phyloP scores from a whole-genome alignment of 176 grass and related monocot species.

The Aegilops sharonensis region DNA sequence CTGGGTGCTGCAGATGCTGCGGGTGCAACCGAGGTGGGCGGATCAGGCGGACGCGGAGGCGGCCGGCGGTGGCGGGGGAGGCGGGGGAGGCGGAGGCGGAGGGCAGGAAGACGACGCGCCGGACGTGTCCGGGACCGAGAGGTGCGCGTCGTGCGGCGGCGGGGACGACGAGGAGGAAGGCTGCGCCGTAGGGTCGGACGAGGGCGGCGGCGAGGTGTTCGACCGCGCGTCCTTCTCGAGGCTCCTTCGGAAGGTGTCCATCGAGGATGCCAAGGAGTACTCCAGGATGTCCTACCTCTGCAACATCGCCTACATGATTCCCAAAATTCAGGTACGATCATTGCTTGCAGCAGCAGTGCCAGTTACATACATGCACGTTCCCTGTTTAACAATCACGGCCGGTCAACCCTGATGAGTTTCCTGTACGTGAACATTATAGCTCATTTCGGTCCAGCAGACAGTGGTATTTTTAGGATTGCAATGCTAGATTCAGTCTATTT shows the following conservation, averaged over 20 bases:
- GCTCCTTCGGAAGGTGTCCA: conserved; percentile 64
- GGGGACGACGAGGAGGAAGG: conserved; percentile 36
- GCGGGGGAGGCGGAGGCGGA: neutral
- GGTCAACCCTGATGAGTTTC: neutral
- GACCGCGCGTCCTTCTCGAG: conserved; percentile 72
- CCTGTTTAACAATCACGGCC: neutral
- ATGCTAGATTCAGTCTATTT: conserved; percentile 23
- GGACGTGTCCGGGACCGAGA: neutral
- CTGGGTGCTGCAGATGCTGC: conserved; percentile 89
- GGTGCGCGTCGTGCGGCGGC: conserved; percentile 37
- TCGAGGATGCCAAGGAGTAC: conserved; percentile 51
- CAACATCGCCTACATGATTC: conserved; percentile 74
- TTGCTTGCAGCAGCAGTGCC: neutral
- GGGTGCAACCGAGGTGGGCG: conserved; percentile 59
- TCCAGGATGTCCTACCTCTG: conserved; percentile 82
- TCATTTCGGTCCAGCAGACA: neutral
- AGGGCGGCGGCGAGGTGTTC: conserved; percentile 42
- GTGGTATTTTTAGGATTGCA: conserved; percentile 8
- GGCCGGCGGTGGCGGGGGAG: neutral
- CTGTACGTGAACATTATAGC: neutral
- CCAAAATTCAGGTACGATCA: conserved; percentile 61
- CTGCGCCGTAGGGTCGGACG: conserved; percentile 16
- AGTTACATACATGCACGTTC: neutral
- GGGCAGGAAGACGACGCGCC: neutral
- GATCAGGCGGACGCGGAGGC: conserved; percentile 46